Conservation (phyloP, 2,329 filamentous ascomycete genomes). For the Fusarium domesticum region DNA sequence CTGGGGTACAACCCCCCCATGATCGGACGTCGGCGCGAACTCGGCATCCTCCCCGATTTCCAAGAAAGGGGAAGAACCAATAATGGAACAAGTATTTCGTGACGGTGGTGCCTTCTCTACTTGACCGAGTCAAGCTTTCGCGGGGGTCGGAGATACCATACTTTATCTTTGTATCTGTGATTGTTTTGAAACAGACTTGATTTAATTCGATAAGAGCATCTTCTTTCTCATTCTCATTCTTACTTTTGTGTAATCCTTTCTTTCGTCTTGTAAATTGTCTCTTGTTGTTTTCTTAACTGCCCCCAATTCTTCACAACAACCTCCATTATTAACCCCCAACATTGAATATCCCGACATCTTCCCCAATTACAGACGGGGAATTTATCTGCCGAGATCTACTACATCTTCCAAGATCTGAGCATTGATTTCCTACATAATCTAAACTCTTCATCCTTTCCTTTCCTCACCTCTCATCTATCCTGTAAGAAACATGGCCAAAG, state of each 20-base stretch:
- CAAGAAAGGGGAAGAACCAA: conserved; percentile 4
- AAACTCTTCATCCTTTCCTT: not conserved
- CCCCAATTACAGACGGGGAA: conserved; percentile 17
- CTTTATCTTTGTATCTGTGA: no score
- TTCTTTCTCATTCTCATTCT: not conserved
- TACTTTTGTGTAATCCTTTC: not conserved
- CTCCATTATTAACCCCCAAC: conserved; percentile 1
- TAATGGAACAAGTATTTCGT: conserved; percentile 5
- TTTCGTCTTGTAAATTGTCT: no score
- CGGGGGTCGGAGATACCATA: not conserved
- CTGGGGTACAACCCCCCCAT: not conserved
- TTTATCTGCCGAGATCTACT: conserved; percentile 14
- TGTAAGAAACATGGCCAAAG: conserved; percentile 53
- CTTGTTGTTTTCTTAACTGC: conserved; percentile 2
- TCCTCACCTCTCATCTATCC: not conserved
- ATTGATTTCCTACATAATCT: not conserved
- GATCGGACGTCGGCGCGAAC: not conserved
- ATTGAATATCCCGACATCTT: conserved; percentile 13
- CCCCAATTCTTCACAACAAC: conserved; percentile 5
- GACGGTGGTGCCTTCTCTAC: not conserved
- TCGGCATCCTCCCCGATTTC: not conserved
- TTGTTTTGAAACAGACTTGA: no score
- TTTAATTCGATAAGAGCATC: no score
- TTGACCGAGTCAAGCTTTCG: not conserved
- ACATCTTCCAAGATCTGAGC: not conserved